Evolutionary conservation across 73 alveolate species (phyloP), one percentile per base, ranked within the genome.

Genomic region (Halteria grandinella): DNA sequence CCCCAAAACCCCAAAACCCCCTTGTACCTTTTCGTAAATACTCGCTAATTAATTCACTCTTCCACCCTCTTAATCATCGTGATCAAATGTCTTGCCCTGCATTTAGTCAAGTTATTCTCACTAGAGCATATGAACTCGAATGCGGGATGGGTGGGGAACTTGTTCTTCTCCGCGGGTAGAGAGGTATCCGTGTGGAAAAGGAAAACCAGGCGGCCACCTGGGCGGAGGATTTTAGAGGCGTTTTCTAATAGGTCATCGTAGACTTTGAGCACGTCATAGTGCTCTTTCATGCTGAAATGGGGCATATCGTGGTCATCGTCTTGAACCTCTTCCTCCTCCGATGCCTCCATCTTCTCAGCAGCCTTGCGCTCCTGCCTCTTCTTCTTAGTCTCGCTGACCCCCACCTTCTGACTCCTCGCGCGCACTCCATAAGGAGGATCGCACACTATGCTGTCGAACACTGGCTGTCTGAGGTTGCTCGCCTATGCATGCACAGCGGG

Each of bases 361-460:
- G 64, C 82, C n/a, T 79, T 32, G 44, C 52, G 34, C 44, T 87
- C 77, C 31, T 79, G 41, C 77, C 87, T 91, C 55, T 70, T 60
- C 59, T 76, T 58, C 63, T 89, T 91, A 63, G 77, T 84, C 70
- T 91, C 90, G 69, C 69, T 87, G 34, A 77, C 76, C 25, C 97
- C 95, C 23, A 91, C 77, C 55, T 90, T 73, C 63, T 94, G 75
- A 0, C 93, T 85, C 31, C 88, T 75, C 7, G 99, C 99, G 70
- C 99, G 87, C 63, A 97, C 92, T 4, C 99, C 99, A 88, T 97
- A 97, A 12, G 99, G 99, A 36, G 99, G 99, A 78, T 97, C 99
- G 43, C 99, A 95, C 1, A 97, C 83, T 27, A 97, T 92, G 1
- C 99, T 91, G 90, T 97, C 99, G 77, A 97, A 95, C 23, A 93